These are phyloP conservation scores for Crucibulum laeve DNA, from an alignment of 768 basidiomycete species.

Conservation along the genomic window DNA sequence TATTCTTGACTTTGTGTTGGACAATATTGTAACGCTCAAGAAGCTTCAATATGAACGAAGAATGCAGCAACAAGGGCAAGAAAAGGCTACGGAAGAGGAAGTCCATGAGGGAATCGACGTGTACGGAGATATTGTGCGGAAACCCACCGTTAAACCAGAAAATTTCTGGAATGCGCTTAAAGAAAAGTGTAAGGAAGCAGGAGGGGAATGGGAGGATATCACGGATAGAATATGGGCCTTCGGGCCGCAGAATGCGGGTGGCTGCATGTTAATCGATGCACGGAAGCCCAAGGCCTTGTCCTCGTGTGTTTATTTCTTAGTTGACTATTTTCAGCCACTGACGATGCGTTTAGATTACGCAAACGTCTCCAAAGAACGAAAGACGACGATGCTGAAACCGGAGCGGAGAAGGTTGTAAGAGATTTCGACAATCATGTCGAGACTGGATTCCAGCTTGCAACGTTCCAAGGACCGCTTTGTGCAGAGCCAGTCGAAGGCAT, in stretches of 20 bases:
- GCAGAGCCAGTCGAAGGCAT: slow-evolving; percentile 93
- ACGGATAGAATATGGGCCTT: slow-evolving; percentile 82
- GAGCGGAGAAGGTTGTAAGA: slow-evolving; percentile 30
- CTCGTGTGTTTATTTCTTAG: slow-evolving; percentile 45
- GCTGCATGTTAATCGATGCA: slow-evolving; percentile 81
- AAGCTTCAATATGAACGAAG: slow-evolving; percentile 48
- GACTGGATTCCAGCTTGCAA: slow-evolving; percentile 92
- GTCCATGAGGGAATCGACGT: slow-evolving; percentile 36
- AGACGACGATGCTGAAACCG: slow-evolving; percentile 21
- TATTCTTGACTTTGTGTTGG: slow-evolving; percentile 73
- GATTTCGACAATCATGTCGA: slow-evolving; percentile 84
- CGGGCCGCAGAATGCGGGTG: slow-evolving; percentile 84
- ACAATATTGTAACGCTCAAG: slow-evolving; percentile 64
- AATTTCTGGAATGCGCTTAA: slow-evolving; percentile 78
- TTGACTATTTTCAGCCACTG: slow-evolving; percentile 5
- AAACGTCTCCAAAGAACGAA: slow-evolving; percentile 41
- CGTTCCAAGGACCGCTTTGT: slow-evolving; percentile 92
- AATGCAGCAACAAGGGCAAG: slow-evolving; percentile 19
- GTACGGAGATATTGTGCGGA: slow-evolving; percentile 55
- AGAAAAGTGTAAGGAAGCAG: slow-evolving; percentile 60
- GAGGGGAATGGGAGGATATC: slow-evolving; percentile 82
- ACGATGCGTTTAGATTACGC: slow-evolving; percentile 38
- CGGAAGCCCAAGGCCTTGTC: slow-evolving; percentile 39
- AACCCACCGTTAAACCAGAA: slow-evolving; percentile 62
- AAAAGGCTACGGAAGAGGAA: slow-evolving; percentile 31